These are phyloP conservation scores for Saccharum spontaneum DNA, from an alignment of 176 grass and related monocot genomes.

Conservation along the genomic window DNA sequence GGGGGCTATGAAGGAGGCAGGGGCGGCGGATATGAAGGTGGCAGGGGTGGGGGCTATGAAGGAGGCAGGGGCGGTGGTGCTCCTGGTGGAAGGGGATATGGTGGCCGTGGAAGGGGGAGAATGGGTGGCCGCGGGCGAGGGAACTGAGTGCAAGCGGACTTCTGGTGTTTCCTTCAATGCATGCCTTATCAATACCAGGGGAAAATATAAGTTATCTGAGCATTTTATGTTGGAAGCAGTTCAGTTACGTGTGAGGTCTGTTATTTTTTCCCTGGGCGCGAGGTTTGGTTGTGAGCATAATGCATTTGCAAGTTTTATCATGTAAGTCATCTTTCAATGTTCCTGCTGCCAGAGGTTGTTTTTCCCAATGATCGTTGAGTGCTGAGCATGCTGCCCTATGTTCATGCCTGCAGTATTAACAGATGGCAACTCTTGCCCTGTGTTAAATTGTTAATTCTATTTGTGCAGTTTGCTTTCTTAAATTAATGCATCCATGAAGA, in stretches of 20 bases:
- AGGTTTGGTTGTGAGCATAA: constrained; percentile 56
- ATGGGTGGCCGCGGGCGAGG: constrained; percentile 47
- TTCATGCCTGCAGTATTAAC: constrained; percentile 48
- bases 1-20: not conserved
- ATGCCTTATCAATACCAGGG: constrained; percentile 56
- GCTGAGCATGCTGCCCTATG: constrained; percentile 62
- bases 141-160: constrained; percentile 35
- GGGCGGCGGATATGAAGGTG: not conserved
- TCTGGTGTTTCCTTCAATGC: constrained; percentile 40
- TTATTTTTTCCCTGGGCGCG: constrained; percentile 39
- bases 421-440: constrained; percentile 23
- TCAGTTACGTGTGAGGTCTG: constrained; percentile 31
- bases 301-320: constrained; percentile 45
- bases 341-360: constrained; percentile 44
- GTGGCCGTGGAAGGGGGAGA: constrained; percentile 56
- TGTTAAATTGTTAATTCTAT: constrained; percentile 53
- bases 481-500: not conserved
- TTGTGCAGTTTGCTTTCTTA: constrained; percentile 24
- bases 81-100: constrained; percentile 47
- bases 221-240: constrained; percentile 50
- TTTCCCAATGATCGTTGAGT: constrained; percentile 53
- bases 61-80: constrained; percentile 26
- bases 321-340: constrained; percentile 46
- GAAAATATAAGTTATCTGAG: constrained; percentile 44
- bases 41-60: constrained; percentile 43